Conservation (phyloP, 2,329 filamentous ascomycete genomes). For the Clonostachys rosea region DNA sequence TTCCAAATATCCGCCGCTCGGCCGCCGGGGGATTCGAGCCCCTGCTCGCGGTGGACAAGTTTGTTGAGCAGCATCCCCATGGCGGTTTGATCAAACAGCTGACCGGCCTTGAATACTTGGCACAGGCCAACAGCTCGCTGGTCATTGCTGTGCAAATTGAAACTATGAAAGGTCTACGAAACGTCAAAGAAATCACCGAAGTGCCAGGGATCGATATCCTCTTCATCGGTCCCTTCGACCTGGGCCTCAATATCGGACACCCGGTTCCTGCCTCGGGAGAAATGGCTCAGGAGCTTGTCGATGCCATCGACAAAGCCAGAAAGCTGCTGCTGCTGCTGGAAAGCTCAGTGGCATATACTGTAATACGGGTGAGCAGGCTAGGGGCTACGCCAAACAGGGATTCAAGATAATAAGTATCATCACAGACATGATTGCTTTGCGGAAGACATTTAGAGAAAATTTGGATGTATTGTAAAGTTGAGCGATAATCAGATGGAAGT, state of each 20-base stretch:
- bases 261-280: constrained; percentile 24
- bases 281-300: constrained; percentile 52
- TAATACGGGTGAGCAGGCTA: constrained; percentile 50
- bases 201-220: constrained; percentile 57
- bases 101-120: constrained; percentile 35
- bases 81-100: constrained; percentile 31
- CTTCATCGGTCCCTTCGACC: constrained; percentile 63
- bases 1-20: constrained; percentile 42
- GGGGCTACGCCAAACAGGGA: constrained; percentile 46
- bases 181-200: constrained; percentile 57
- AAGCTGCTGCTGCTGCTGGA: constrained; percentile 53
- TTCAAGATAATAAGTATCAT: constrained; percentile 59
- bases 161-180: constrained; percentile 56
- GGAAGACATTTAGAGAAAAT: too few relatives aligned
- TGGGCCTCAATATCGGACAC: constrained; percentile 49
- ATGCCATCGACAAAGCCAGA: constrained; percentile 51
- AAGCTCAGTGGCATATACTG: constrained; percentile 64
- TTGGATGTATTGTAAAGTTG: too few relatives aligned
- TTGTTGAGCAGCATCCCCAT: constrained; percentile 8
- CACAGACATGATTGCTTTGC: constrained; percentile 46
- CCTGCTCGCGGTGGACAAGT: constrained; percentile 35
- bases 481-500: too few relatives aligned
- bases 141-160: constrained; percentile 66
- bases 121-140: constrained; percentile 43
- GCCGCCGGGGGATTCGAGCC: constrained; percentile 43